Conservation (phyloP, 352 stramenopile species). For the Globisporangium acanthophoron region DNA sequence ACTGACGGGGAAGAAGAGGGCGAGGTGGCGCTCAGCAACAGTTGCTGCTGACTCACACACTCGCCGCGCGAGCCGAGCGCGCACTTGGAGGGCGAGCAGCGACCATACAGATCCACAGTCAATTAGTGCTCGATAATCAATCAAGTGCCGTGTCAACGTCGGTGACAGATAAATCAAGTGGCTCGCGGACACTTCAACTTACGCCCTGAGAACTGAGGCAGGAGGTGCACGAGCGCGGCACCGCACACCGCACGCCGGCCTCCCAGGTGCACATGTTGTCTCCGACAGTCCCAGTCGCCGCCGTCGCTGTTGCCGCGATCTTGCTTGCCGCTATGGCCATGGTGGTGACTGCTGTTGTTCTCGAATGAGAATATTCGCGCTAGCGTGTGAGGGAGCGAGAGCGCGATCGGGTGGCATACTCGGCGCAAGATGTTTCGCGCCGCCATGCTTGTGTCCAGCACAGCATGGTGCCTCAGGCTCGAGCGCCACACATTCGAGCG, state of each 20-base stretch:
- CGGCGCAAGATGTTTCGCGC: neutral
- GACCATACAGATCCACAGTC: neutral
- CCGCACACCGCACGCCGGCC: conserved; percentile 13
- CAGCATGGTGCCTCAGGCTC: neutral
- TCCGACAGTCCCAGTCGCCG: neutral
- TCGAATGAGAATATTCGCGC: conserved; percentile 2
- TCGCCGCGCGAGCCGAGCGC: conserved; percentile 24
- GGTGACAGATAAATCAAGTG: conserved; percentile 10
- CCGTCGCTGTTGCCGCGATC: neutral
- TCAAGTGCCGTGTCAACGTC: neutral
- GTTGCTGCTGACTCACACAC: conserved; percentile 24
- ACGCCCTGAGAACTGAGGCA: conserved; percentile 22
- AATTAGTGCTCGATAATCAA: conserved; percentile 1
- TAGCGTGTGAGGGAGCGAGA: neutral
- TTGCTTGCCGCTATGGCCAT: neutral
- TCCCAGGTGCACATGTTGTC: conserved; percentile 8
- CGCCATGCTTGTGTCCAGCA: neutral
- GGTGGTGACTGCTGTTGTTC: conserved; percentile 6
- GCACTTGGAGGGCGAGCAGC: conserved; percentile 15
- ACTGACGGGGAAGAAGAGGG: neutral
- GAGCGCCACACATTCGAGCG: neutral
- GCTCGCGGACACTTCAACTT: neutral
- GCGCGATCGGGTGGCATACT: neutral
- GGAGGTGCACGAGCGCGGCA: conserved; percentile 36
- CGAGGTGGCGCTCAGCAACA: neutral